Evolutionary conservation across 179 eudicot genomes (phyloP).

Genomic region (Sideroxylon spinosum): DNA sequence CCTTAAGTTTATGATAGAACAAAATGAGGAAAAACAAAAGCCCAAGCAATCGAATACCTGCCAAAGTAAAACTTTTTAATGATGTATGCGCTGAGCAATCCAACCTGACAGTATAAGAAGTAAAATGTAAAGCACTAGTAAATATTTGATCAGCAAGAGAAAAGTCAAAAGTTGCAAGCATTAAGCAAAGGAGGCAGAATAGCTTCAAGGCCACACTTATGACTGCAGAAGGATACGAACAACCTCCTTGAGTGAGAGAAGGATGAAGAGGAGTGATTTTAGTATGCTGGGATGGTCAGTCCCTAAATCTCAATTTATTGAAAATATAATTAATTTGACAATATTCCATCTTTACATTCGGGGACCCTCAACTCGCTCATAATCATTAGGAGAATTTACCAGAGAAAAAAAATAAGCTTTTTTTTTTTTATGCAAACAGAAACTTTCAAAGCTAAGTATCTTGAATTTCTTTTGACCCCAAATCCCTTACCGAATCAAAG

Average conservation of each 20-base stretch:
- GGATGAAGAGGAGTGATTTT: not conserved
- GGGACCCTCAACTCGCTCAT: too few relatives aligned
- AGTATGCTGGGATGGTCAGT: not conserved
- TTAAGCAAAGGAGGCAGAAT: slow-evolving; percentile 5
- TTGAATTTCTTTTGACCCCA: too few relatives aligned
- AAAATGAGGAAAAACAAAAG: not conserved
- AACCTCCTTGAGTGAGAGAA: not conserved
- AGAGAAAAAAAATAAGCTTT: too few relatives aligned
- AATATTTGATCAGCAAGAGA: not conserved
- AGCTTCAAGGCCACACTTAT: not conserved
- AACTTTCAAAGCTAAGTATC: too few relatives aligned
- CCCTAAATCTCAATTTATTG: not conserved
- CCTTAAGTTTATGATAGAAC: not conserved
- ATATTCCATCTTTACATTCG: too few relatives aligned
- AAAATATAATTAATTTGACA: not conserved
- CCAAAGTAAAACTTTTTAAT: slow-evolving; percentile 50
- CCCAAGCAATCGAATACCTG: slow-evolving; percentile 31
- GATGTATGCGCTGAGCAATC: slow-evolving; percentile 55
- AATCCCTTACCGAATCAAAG: too few relatives aligned
- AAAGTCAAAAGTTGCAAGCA: not conserved
- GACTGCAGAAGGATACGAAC: not conserved
- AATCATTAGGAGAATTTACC: too few relatives aligned
- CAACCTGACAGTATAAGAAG: slow-evolving; percentile 39
- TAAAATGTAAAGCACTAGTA: not conserved
- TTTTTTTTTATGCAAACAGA: too few relatives aligned